Conservation (phyloP, 768 basidiomycete genomes). For the Fistulinella prunicolor region DNA sequence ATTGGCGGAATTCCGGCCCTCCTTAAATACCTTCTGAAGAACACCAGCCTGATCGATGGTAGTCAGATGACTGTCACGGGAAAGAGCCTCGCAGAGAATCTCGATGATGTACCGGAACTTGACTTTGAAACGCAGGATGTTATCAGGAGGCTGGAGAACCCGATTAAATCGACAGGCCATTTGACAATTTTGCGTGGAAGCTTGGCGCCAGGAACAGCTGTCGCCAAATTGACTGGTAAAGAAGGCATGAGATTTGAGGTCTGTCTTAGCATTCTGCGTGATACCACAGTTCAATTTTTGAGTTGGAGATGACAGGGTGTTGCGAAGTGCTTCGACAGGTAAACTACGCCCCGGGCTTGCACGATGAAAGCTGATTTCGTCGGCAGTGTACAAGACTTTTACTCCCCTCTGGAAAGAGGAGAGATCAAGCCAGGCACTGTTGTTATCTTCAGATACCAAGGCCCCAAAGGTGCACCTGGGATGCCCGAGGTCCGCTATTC, state of each 20-base stretch:
- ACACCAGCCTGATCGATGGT: slow-evolving; percentile 78
- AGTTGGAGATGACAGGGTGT: slow-evolving; percentile 44
- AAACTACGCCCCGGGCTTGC: not conserved
- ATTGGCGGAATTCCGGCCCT: slow-evolving; percentile 84
- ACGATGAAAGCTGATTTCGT: slow-evolving; percentile 2
- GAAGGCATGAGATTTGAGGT: slow-evolving; percentile 85
- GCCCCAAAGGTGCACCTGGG: slow-evolving; percentile 88
- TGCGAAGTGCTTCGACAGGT: slow-evolving; percentile 80
- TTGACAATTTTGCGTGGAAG: slow-evolving; percentile 87
- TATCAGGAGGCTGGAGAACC: slow-evolving; percentile 64
- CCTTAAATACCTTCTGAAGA: slow-evolving; percentile 76
- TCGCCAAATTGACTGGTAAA: slow-evolving; percentile 93
- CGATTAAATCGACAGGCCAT: slow-evolving; percentile 87
- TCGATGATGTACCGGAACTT: slow-evolving; percentile 70
- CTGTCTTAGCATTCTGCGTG: slow-evolving; percentile 8
- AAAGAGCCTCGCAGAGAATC: slow-evolving; percentile 84
- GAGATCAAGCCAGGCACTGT: slow-evolving; percentile 75
- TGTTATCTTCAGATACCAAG: slow-evolving; percentile 84
- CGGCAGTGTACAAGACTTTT: slow-evolving; percentile 63
- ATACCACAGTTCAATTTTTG: not conserved
- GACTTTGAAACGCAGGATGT: slow-evolving; percentile 76
- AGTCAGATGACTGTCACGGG: slow-evolving; percentile 87
- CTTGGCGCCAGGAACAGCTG: slow-evolving; percentile 80
- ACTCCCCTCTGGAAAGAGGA: slow-evolving; percentile 67
- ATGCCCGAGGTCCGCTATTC: slow-evolving; percentile 68